phyloP scores from a whole-genome alignment of 2,329 filamentous ascomycete species.

The Lachnum nothofagi region DNA sequence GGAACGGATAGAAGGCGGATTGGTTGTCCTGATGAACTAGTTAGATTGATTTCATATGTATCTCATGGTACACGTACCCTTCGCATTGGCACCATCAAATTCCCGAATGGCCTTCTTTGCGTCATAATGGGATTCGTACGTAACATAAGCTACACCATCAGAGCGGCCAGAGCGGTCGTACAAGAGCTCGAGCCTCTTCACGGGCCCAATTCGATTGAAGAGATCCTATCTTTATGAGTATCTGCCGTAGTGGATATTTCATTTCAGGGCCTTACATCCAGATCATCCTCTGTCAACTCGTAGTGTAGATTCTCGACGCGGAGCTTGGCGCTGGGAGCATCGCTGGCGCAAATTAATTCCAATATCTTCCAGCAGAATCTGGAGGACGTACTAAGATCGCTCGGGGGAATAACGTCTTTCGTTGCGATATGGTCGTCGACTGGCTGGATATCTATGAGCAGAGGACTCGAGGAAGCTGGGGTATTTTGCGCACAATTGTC shows the following conservation, averaged over 20 bases:
- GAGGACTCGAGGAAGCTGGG: slow-evolving; percentile 3
- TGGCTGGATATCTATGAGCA: slow-evolving; percentile 26
- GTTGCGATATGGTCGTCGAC: slow-evolving; percentile 23
- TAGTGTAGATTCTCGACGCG: slow-evolving; percentile 89
- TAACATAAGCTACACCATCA: slow-evolving; percentile 77
- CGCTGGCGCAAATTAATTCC: slow-evolving; percentile 32
- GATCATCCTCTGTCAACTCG: slow-evolving; percentile 78
- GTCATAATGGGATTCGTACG: slow-evolving; percentile 66
- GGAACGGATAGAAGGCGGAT: slow-evolving; percentile 68
- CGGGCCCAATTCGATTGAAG: slow-evolving; percentile 70
- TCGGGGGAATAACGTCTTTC: slow-evolving; percentile 31
- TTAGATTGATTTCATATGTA: slow-evolving; percentile 10
- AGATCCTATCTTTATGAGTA: slow-evolving; percentile 56
- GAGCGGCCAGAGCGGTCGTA: slow-evolving; percentile 89
- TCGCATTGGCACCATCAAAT: slow-evolving; percentile 86
- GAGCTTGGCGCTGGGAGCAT: slow-evolving; percentile 60
- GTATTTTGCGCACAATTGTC: slow-evolving; percentile 51
- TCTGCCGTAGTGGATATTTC: background rate
- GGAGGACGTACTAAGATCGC: slow-evolving; percentile 25
- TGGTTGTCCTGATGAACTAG: slow-evolving; percentile 57
- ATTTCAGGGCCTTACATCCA: slow-evolving; percentile 55
- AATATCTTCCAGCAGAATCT: background rate
- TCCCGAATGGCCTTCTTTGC: slow-evolving; percentile 70
- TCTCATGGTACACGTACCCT: slow-evolving; percentile 46
- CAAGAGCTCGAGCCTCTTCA: slow-evolving; percentile 62